phyloP scores from a whole-genome alignment of 495 filamentous ascomycete species.

The Ascobolus immersus region DNA sequence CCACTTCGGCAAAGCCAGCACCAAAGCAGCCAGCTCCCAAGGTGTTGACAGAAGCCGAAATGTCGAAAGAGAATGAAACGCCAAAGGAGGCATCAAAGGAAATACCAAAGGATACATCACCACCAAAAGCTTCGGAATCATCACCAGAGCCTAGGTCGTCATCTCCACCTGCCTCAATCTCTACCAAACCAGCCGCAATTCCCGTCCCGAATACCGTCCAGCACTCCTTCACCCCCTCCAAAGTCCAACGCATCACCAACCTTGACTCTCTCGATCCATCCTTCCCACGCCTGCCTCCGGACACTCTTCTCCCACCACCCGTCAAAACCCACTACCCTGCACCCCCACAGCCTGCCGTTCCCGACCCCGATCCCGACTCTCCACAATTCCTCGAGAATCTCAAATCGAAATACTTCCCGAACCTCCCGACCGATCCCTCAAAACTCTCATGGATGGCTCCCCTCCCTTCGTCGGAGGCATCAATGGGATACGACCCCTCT shows the following conservation, averaged over 20 bases:
- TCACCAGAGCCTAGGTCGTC: neutral
- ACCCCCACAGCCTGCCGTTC: conserved; percentile 22
- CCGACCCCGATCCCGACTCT: conserved; percentile 54
- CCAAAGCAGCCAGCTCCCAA: neutral
- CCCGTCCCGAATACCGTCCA: too few species aligned
- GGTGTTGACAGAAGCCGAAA: neutral
- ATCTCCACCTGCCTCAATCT: too few species aligned
- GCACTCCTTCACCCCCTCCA: too few species aligned
- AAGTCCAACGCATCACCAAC: too few species aligned
- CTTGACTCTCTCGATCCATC: conserved; percentile 2
- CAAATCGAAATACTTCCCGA: conserved; percentile 78
- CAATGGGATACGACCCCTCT: conserved; percentile 54
- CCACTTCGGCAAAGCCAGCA: conserved; percentile 37
- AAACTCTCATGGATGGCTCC: conserved; percentile 76
- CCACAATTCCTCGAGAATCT: conserved; percentile 60
- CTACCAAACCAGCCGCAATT: too few species aligned
- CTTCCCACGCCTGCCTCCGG: neutral
- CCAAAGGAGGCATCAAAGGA: too few species aligned
- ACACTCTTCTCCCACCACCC: conserved; percentile 3
- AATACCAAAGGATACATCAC: neutral
- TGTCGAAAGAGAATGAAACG: neutral
- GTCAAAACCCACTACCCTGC: conserved; percentile 33
- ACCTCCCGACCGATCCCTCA: conserved; percentile 56
- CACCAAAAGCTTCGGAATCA: neutral
- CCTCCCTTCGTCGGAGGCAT: conserved; percentile 31